Conservation (phyloP, 768 basidiomycete species). For the Pisolithus orientalis region DNA sequence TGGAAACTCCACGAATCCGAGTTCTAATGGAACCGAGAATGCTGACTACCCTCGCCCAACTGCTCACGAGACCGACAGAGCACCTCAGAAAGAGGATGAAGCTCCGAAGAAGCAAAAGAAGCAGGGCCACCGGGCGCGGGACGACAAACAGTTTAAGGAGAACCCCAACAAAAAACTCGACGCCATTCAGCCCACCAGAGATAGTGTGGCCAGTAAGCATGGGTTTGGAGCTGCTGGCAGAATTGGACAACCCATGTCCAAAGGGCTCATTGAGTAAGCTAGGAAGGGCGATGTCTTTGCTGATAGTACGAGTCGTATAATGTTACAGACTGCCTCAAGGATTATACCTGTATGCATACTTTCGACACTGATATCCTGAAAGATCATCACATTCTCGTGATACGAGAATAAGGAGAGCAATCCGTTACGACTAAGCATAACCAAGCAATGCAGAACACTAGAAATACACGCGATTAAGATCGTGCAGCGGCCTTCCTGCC, state of each 20-base stretch:
- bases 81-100: constrained; percentile 41
- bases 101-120: constrained; percentile 45
- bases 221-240: constrained; percentile 40
- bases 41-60: constrained; percentile 51
- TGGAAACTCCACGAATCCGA: constrained; percentile 3
- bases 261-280: constrained; percentile 28
- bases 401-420: constrained; percentile 5
- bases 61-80: constrained; percentile 28
- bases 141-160: constrained; percentile 43
- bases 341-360: constrained; percentile 16
- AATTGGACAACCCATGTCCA: constrained; percentile 56
- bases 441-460: constrained; percentile 9
- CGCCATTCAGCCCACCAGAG: constrained; percentile 43
- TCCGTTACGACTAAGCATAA: constrained; percentile 18
- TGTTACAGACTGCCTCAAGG: constrained; percentile 3
- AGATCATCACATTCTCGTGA: background rate
- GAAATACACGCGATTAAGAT: constrained; percentile 18
- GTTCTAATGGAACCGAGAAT: constrained; percentile 17
- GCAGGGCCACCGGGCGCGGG: constrained; percentile 29
- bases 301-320: background rate
- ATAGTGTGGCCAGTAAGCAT: constrained; percentile 27
- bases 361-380: constrained; percentile 3
- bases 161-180: constrained; percentile 41
- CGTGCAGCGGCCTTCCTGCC: constrained; percentile 51
- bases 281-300: background rate